Percentiles rank a stretch among this genome's conserved stretches.
Evolutionary conservation across 257 asterid genomes (phyloP).

Genomic region (Linderniella brevidens): DNA sequence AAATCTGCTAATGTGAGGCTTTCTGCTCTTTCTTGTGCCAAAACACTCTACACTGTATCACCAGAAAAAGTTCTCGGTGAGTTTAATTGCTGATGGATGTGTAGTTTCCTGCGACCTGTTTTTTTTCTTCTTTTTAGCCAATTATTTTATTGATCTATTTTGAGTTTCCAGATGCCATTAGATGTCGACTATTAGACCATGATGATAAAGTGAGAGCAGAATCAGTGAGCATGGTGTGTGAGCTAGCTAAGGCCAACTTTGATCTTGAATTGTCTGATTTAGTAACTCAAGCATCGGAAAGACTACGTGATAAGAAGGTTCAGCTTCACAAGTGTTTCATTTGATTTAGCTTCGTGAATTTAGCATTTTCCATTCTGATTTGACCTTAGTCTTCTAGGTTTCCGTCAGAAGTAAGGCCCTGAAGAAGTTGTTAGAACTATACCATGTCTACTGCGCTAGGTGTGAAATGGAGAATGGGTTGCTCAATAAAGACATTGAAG

Average conservation of each 20-base stretch:
- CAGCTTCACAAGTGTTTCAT: slow-evolving; percentile 11
- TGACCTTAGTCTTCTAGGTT: slow-evolving; percentile 24
- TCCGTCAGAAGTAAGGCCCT: slow-evolving; percentile 57
- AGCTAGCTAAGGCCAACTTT: slow-evolving; percentile 37
- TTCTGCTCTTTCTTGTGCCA: slow-evolving; percentile 64
- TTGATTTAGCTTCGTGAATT: slow-evolving; percentile 6
- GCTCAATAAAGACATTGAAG: slow-evolving; percentile 42
- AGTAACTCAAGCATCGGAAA: slow-evolving; percentile 43
- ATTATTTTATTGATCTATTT: slow-evolving; percentile 4
- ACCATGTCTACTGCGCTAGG: slow-evolving; percentile 58
- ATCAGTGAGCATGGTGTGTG: slow-evolving; percentile 61
- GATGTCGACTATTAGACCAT: slow-evolving; percentile 59
- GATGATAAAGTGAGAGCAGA: slow-evolving; percentile 73
- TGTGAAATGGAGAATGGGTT: slow-evolving; percentile 22
- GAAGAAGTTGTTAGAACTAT: slow-evolving; percentile 62
- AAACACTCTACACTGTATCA: slow-evolving; percentile 35
- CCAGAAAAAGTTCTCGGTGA: slow-evolving; percentile 41
- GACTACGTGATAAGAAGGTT: slow-evolving; percentile 92
- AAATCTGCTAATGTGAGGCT: slow-evolving; percentile 75
- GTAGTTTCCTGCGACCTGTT: slow-evolving; percentile 6
- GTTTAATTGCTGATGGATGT: slow-evolving; percentile 10
- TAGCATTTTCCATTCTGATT: slow-evolving; percentile 5
- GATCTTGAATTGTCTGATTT: slow-evolving; percentile 30
- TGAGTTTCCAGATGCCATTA: slow-evolving; percentile 46
- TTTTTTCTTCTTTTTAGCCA: neutral